Percentiles rank a stretch among this genome's conserved stretches.
These are phyloP conservation scores for Pyrenophora graminea DNA, from an alignment of 2,329 filamentous ascomycete species.

Conservation along the genomic window DNA sequence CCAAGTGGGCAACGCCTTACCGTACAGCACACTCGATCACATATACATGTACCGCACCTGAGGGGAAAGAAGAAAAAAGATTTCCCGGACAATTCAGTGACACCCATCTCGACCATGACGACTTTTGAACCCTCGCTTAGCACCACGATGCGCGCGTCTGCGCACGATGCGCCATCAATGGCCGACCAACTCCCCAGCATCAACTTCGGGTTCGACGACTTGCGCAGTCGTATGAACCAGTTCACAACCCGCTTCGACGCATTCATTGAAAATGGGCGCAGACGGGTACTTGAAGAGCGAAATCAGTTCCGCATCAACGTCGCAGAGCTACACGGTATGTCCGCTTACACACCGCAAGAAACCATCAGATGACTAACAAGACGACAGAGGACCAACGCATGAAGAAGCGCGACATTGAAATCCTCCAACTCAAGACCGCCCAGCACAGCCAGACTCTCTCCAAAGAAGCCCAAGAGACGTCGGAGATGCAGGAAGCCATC, in stretches of 20 bases:
- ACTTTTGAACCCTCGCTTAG: conserved; percentile 73
- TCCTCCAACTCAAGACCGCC: conserved; percentile 71
- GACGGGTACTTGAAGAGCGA: conserved; percentile 86
- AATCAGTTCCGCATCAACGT: conserved; percentile 92
- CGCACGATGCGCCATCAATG: conserved; percentile 66
- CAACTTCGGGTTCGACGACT: conserved; percentile 93
- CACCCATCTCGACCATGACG: conserved; percentile 53
- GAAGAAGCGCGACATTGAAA: conserved; percentile 85
- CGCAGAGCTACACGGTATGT: conserved; percentile 82
- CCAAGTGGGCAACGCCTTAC: conserved; percentile 5
- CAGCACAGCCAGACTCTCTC: conserved; percentile 74
- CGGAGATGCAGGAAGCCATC: conserved; percentile 66
- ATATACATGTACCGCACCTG: not conserved
- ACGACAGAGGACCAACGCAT: conserved; percentile 82
- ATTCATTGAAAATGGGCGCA: conserved; percentile 90
- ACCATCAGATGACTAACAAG: conserved; percentile 7
- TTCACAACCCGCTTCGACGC: conserved; percentile 90
- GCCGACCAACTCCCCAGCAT: conserved; percentile 82
- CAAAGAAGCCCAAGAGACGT: conserved; percentile 75
- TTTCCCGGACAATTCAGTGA: not conserved
- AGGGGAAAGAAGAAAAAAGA: too few species aligned
- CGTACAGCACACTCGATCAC: conserved; percentile 25
- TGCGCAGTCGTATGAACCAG: conserved; percentile 91
- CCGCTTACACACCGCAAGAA: not conserved
- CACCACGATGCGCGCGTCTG: conserved; percentile 64